Percentiles rank a stretch among this genome's conserved stretches.
Evolutionary conservation across 164 flowering plant genomes (phyloP).

Genomic region (Euptelea pleiosperma): DNA sequence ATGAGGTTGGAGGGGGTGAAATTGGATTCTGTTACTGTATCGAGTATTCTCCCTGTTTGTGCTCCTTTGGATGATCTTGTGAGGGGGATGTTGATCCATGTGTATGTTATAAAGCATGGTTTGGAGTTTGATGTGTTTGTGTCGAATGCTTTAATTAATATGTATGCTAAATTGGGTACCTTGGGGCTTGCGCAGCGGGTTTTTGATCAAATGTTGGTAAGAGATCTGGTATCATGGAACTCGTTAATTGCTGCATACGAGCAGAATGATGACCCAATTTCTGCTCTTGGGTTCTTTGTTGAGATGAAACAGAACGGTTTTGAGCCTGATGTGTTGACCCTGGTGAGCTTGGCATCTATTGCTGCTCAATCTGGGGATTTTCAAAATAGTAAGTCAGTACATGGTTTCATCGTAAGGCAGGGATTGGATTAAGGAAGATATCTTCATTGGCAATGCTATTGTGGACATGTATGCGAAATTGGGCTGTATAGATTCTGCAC

Average conservation of each 20-base stretch:
- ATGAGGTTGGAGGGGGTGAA: conserved; percentile 46
- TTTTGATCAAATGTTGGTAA: conserved; percentile 46
- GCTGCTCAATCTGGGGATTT: conserved; percentile 44
- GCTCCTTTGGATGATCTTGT: conserved; percentile 35
- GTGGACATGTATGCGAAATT: conserved; percentile 72
- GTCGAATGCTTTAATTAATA: conserved; percentile 62
- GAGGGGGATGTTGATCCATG: conserved; percentile 44
- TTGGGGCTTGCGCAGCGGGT: conserved; percentile 32
- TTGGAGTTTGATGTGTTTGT: conserved; percentile 51
- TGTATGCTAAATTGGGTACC: conserved; percentile 54
- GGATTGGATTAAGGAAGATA: conserved; percentile 39
- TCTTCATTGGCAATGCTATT: conserved; percentile 53
- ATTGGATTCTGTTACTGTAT: conserved; percentile 52
- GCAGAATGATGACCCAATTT: conserved; percentile 42
- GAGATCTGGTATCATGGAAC: conserved; percentile 67
- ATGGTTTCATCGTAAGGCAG: conserved; percentile 41
- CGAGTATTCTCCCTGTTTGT: conserved; percentile 55
- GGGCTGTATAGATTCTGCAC: conserved; percentile 43
- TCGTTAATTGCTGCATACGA: conserved; percentile 71
- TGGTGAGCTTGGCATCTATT: conserved; percentile 61
- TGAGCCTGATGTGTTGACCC: conserved; percentile 49
- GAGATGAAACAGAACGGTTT: conserved; percentile 45
- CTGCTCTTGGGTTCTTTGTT: conserved; percentile 35
- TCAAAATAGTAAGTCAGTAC: conserved; percentile 37
- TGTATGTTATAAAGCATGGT: conserved; percentile 52